Conservation (phyloP, 73 alveolate species). For the Paramecium primaurelia region DNA sequence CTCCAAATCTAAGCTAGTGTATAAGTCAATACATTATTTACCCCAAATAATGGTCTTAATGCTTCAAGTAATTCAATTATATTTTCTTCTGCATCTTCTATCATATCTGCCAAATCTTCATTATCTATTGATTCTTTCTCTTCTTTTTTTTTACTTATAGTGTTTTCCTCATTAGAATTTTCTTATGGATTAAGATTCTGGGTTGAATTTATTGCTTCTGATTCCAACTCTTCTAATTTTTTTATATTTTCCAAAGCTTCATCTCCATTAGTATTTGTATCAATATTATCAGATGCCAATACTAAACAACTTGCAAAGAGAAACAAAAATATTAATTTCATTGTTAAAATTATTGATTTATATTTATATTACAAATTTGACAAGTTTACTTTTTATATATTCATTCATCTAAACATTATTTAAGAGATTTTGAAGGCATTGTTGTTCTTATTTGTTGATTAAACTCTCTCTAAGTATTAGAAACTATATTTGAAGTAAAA, state of each 20-base stretch:
- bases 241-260: neutral
- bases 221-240: neutral
- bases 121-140: neutral
- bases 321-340: neutral
- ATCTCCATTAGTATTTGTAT: neutral
- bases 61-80: neutral
- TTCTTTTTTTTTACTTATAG: neutral
- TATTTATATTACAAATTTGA: conserved; percentile 49
- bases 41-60: conserved; percentile 37
- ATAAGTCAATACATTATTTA: neutral
- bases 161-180: neutral
- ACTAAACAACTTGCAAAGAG: neutral
- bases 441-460: too few relatives aligned
- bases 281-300: neutral
- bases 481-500: too few relatives aligned
- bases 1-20: neutral
- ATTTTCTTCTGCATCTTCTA: neutral
- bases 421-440: too few relatives aligned
- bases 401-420: conserved; percentile 81
- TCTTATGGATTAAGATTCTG: neutral
- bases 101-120: neutral
- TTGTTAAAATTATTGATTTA: neutral
- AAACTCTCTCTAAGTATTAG: too few relatives aligned
- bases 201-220: neutral
- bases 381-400: neutral